Base-by-base conservation (phyloP, 441 rosid species). In the Bocquillonia castaneifolia region DNA sequence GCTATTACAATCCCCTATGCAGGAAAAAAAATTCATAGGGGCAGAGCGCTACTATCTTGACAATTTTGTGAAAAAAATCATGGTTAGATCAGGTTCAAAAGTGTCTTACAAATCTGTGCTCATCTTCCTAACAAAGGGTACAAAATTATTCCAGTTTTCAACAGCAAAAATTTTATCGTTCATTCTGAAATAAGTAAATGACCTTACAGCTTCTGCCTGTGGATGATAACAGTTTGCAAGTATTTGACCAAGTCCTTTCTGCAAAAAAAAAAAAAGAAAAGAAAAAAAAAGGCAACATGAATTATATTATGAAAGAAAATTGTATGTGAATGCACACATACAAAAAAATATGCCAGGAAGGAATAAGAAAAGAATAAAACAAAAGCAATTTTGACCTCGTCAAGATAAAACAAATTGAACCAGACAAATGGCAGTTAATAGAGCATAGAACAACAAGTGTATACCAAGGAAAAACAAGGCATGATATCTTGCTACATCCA, bases 101-200 rank as follows among this genome's bases (percentile, higher is more conserved):
- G 32, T 40, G 68, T 25, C 70, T 74, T 80, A 86, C 80, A 79
- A 72, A 71, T 84, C 80, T 61, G 80, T 72, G 79, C 78, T 84
- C 91, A 86, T 84, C 85, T 80, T 76, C 74, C 85, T 84, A 68
- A 83, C 75, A 55, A 86, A 86, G 51, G 86, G 91, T 44, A 84
- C 91, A 81, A 86, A 86, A 73, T 84, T 84, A 79, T 83, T 84
- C 91, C 87, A 84, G 80, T 86, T 86, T 79, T 86, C 88, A 6
- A 72, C 86, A 61, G 82, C 79, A 78, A 86, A 86, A 59, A 84
- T 78, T 63, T 77, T 83, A 68, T 81, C 86, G 59, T 74, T 83
- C 87, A 84, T 80, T 83, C 88, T 80, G 80, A 82, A 84, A 83
- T 77, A 86, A 42, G 84, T 86, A 76, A 84, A 86, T 12, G 91